Evolutionary conservation across 164 flowering plant species (phyloP).

Genomic region (Taxillus chinensis): DNA sequence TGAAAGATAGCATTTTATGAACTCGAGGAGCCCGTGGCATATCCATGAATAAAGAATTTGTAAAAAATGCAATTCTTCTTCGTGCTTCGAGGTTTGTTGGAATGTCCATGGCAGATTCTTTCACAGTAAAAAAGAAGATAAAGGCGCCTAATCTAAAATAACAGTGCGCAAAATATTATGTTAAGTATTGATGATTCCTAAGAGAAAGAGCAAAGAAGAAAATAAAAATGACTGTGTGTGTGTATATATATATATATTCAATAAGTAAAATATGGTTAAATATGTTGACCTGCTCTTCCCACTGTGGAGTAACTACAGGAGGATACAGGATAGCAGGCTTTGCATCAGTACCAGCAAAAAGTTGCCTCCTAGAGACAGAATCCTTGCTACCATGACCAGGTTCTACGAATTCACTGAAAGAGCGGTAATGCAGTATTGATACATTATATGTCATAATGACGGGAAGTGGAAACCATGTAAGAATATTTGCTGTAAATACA

Average conservation of each 20-base stretch:
- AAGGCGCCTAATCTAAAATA: slow-evolving; percentile 49
- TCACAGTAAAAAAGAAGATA: slow-evolving; percentile 75
- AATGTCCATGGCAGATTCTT: slow-evolving; percentile 77
- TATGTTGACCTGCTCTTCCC: slow-evolving; percentile 82
- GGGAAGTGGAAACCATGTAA: no score
- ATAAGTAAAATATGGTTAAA: not conserved
- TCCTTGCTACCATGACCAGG: slow-evolving; percentile 79
- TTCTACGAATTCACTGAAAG: slow-evolving; percentile 74
- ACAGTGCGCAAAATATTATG: slow-evolving; percentile 12
- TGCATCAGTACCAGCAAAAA: slow-evolving; percentile 72
- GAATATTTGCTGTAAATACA: no score
- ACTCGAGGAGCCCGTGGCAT: slow-evolving; percentile 96
- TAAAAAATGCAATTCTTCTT: slow-evolving; percentile 78
- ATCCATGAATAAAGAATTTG: slow-evolving; percentile 91
- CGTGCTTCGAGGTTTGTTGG: slow-evolving; percentile 94
- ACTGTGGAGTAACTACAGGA: slow-evolving; percentile 68
- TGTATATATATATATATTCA: no score
- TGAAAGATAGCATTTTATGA: slow-evolving; percentile 92
- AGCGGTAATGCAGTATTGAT: not conserved
- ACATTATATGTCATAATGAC: no score
- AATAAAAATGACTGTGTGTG: no score
- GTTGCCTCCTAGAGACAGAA: slow-evolving; percentile 62
- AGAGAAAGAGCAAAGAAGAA: not conserved
- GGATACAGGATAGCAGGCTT: slow-evolving; percentile 73
- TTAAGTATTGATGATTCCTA: not conserved